Base-by-base conservation (phyloP, 345 rosid genomes). In the Chamaenerion angustifolium region DNA sequence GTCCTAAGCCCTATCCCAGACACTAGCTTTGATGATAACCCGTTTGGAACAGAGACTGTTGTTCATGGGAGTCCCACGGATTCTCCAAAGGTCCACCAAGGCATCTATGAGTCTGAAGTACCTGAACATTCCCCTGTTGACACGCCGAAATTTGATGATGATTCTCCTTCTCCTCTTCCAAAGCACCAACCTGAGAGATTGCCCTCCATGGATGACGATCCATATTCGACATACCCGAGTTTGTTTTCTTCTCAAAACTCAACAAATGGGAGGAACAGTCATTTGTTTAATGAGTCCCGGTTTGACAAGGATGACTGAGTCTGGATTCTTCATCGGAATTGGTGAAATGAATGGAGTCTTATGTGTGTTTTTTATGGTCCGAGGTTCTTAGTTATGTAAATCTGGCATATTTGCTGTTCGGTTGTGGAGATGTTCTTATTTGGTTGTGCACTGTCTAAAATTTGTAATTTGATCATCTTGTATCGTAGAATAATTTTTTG, bases 161-260 rank as follows among this genome's bases (percentile, higher is more conserved):
- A 45, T 40, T 40, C 46, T 0, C 15, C 25, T 11, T 44, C 31
- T 8, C 48, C 72, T 42, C n/a, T n/a, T n/a, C 31, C 43, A 51
- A 52, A 11, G 56, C 78, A 75, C 69, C 88, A 79, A 64, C 88
- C 80, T 10, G 76, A 74, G 65, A 80, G 93, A 60, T 60, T 69
- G 56, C 51, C 79, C 53, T 78, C 88, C 35, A 70, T 72, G 79
- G 95, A 85, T 25, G 96, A 86, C n/a, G 95, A 87, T 25, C 51
- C 82, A 3, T 81, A 78, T 69, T 83, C 77, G 69, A 70, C 90
- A 12, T 83, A 81, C 64, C 96, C 95, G 1, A 86, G 84, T 68
- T 73, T 90, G 60, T 90, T 90, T 51, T 56, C 68, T 1, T 49
- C 70, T 4, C 74, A 73, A 55, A 65, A 60, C 58, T 45, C 74